Base-by-base conservation (phyloP, 768 basidiomycete genomes). In the Agrocybe chaxingu region DNA sequence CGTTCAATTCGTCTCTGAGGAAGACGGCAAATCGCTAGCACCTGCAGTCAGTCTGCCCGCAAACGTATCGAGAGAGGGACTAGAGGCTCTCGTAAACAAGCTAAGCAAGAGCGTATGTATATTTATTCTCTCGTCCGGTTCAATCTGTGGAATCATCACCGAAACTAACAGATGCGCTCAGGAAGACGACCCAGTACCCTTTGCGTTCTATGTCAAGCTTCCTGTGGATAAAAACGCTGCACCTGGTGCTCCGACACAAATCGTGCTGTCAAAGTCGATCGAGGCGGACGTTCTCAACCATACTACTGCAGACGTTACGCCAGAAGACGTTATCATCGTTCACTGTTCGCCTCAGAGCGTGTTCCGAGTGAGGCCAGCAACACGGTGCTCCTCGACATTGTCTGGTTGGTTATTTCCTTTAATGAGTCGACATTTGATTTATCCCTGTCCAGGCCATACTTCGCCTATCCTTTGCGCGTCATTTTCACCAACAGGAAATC, bases 321-420 rank as follows among this genome's bases (percentile, higher is more conserved):
- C 82, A 7, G 96, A 99, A 78, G 93, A 92, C 62, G 78, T 94
- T 8, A 83, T 98, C 50, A 76, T 89, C 45, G 79, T 98, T 19
- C 82, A 87, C 58, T 98, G 96, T 67, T 85, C 95, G 24, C 96
- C 96, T 7, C 95, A 99, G 66, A 92, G 94, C 40, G 89, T 98
- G 3, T 99, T 97, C 70, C 83, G 85, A 51, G 95, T 99, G 24
- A 77, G 95, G 57, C 92, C 92, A 18, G 93, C 97, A 8, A 94
- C 93, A 30, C 73, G 97, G 59, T 99, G 96, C 66, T 96, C 92
- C 12, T 90, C 92, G 3, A 96, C 93, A 7, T 74, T 98, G 30
- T 87, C 87, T 52, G 93, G 91, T 86, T 60, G 49, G 76, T 67
- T 38, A 19, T 38, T n/a, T 13, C 1, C 6, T 12, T 16, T 1